phyloP scores from a whole-genome alignment of 257 asterid genomes.

The Gentiana straminea region DNA sequence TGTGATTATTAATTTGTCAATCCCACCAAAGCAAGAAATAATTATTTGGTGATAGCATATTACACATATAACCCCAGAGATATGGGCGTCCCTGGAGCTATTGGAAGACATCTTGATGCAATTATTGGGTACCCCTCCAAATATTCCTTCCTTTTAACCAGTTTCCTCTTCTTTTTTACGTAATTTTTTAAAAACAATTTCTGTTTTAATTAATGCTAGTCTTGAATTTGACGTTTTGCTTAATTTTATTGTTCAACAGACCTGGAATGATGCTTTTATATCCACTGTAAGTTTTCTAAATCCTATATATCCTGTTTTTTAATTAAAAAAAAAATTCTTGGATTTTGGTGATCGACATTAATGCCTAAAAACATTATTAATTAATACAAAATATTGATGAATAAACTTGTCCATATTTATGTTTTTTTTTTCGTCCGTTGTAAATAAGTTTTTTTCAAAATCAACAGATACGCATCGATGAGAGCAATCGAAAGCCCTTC shows the following conservation, averaged over 20 bases:
- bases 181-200: neutral
- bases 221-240: neutral
- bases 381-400: too few species aligned
- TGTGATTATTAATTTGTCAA: neutral
- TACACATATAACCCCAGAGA: too few species aligned
- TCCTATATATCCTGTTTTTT: too few species aligned
- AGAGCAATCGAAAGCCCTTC: conserved; percentile 92
- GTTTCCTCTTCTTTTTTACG: neutral
- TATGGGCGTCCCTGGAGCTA: conserved; percentile 62
- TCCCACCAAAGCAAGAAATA: too few species aligned
- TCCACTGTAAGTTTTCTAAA: conserved; percentile 58
- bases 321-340: neutral
- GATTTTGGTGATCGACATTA: neutral
- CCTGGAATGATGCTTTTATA: conserved; percentile 83
- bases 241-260: conserved; percentile 28
- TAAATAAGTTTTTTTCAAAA: neutral
- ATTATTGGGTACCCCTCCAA: conserved; percentile 41
- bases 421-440: neutral
- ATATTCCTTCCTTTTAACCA: neutral
- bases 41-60: too few species aligned
- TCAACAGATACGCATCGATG: conserved; percentile 61
- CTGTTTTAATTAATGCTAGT: neutral
- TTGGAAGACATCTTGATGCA: conserved; percentile 60
- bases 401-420: neutral
- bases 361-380: neutral